A percentile compares a stretch with the other conserved stretches of the same genome.
Evolutionary conservation across 1,284 basidiomycete genomes (phyloP).

Genomic region (Pseudozyma sp.): DNA sequence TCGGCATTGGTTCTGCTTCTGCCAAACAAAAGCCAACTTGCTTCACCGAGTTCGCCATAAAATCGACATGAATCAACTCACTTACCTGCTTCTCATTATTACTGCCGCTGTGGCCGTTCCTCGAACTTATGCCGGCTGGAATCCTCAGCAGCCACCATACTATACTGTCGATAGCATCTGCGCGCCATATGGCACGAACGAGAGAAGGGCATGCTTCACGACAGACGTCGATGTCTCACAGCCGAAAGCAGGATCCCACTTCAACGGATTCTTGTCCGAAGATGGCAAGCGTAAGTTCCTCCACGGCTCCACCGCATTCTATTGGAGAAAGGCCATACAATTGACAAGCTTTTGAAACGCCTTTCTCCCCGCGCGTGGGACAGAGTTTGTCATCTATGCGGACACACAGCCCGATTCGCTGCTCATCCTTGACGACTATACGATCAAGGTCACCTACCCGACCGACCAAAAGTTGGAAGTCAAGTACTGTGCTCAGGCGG

Average conservation of each 20-base stretch:
- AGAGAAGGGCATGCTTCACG: not conserved
- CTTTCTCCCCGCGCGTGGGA: not conserved
- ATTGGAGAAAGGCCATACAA: no score
- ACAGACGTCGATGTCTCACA: not conserved
- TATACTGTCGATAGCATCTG: not conserved
- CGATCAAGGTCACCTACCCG: not conserved
- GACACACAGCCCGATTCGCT: not conserved
- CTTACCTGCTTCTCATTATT: not conserved
- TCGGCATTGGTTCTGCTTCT: no score
- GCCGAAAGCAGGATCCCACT: not conserved
- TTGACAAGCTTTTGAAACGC: no score
- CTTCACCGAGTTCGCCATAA: not conserved
- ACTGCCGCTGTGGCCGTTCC: not conserved
- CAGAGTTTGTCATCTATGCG: not conserved
- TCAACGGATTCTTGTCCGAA: not conserved
- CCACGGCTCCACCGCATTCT: not conserved
- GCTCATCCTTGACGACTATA: not conserved
- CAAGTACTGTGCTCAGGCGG: not conserved
- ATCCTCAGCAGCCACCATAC: not conserved
- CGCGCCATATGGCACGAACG: not conserved
- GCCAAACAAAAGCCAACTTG: no score
- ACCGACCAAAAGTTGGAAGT: not conserved
- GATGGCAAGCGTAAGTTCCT: slow-evolving; percentile 6
- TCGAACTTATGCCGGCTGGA: not conserved
- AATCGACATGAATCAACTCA: not conserved